Evolutionary conservation across 768 basidiomycete species (phyloP).

Genomic region (Mycena olivaceomarginata): DNA sequence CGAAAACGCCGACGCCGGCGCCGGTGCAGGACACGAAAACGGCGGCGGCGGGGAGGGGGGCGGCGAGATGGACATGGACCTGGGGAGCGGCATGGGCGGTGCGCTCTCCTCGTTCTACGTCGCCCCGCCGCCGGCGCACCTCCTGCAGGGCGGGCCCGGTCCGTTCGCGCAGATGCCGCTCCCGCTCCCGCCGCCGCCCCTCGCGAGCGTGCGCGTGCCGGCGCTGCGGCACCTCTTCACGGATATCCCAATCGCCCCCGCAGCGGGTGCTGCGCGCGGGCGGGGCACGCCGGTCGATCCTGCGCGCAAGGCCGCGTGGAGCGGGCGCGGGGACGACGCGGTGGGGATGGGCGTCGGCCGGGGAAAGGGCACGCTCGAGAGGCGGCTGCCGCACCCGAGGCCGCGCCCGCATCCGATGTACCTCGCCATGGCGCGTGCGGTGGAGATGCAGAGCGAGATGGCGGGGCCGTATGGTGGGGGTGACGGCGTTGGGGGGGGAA

Average conservation of each 20-base stretch:
- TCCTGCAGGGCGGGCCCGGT: not conserved
- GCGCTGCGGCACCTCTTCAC: slow-evolving; percentile 34
- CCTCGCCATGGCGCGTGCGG: slow-evolving; percentile 36
- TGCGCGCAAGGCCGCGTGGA: slow-evolving; percentile 32
- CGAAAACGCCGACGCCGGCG: not conserved
- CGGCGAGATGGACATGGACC: slow-evolving; percentile 18
- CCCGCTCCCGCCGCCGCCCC: slow-evolving; percentile 36
- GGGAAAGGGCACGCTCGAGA: slow-evolving; percentile 39
- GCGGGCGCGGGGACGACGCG: slow-evolving; percentile 10
- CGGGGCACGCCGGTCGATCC: slow-evolving; percentile 40
- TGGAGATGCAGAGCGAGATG: slow-evolving; percentile 22
- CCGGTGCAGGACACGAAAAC: not conserved
- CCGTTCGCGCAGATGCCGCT: slow-evolving; percentile 6
- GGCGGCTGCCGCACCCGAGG: slow-evolving; percentile 36
- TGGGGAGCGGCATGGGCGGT: slow-evolving; percentile 37
- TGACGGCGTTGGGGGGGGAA: not conserved
- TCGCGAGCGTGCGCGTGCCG: slow-evolving; percentile 39
- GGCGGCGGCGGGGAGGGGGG: not conserved
- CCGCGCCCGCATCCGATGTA: slow-evolving; percentile 44
- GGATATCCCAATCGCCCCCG: slow-evolving; percentile 38
- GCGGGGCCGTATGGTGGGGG: not conserved
- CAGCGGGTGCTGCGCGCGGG: slow-evolving; percentile 22
- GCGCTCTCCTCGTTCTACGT: slow-evolving; percentile 40
- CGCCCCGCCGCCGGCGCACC: slow-evolving; percentile 5
- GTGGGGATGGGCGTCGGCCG: not conserved